phyloP scores from a whole-genome alignment of 2,329 filamentous ascomycete genomes.

The Aureobasidium lini region DNA sequence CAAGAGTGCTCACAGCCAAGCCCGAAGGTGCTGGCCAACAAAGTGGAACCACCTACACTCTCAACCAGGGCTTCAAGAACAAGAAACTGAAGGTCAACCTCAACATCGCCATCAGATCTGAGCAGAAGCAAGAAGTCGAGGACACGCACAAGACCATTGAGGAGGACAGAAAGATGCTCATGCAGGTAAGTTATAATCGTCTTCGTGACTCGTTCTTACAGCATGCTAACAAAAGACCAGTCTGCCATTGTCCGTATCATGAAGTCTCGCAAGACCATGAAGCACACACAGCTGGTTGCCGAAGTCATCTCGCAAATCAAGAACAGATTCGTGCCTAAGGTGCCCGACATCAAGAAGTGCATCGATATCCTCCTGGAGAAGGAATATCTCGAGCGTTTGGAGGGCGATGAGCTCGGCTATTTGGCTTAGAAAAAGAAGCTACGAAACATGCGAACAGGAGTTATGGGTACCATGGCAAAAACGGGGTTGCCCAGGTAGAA shows the following conservation, averaged over 20 bases:
- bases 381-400: slow-evolving; percentile 93
- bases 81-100: slow-evolving; percentile 98
- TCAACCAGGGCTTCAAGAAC: slow-evolving; percentile 95
- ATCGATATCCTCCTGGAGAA: slow-evolving; percentile 98
- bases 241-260: slow-evolving; percentile 98
- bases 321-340: slow-evolving; percentile 83
- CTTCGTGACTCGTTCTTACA: neutral
- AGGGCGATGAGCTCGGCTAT: slow-evolving; percentile 90
- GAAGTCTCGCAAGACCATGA: slow-evolving; percentile 99
- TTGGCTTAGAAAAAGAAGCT: slow-evolving; percentile 56
- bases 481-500: slow-evolving; percentile 6
- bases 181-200: slow-evolving; percentile 64
- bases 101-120: slow-evolving; percentile 88
- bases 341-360: slow-evolving; percentile 97
- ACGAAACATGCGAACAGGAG: neutral
- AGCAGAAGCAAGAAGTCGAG: slow-evolving; percentile 91
- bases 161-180: slow-evolving; percentile 90
- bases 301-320: slow-evolving; percentile 96
- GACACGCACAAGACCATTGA: slow-evolving; percentile 99
- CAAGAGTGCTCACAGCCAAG: slow-evolving; percentile 72
- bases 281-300: slow-evolving; percentile 86
- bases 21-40: slow-evolving; percentile 69
- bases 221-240: slow-evolving; percentile 44
- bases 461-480: slow-evolving; percentile 8
- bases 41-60: slow-evolving; percentile 67